Evolutionary conservation across 495 filamentous ascomycete species (phyloP).

Genomic region (Penicillium paradoxum): DNA sequence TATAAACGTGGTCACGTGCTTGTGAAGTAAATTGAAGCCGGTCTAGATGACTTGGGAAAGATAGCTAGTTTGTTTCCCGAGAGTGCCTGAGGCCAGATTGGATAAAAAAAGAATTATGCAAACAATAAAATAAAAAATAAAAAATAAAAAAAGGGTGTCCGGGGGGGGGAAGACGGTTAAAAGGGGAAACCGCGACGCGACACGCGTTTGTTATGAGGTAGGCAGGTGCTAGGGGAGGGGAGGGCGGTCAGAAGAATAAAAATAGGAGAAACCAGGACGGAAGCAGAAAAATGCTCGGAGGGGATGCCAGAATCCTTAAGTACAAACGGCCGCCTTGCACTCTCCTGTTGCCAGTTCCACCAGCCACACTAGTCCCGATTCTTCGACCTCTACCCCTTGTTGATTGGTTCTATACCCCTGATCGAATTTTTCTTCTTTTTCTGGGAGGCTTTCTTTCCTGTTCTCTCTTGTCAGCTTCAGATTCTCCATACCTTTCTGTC

Average conservation of each 20-base stretch:
- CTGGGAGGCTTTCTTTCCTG: too few species aligned
- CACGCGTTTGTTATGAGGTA: conserved; percentile 23
- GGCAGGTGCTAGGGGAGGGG: conserved; percentile 11
- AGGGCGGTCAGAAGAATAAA: conserved; percentile 26
- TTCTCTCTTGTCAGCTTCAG: conserved; percentile 1
- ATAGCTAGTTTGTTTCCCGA: conserved; percentile 2
- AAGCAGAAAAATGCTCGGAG: conserved; percentile 38
- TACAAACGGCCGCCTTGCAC: conserved; percentile 42
- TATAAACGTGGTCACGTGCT: conserved; percentile 35
- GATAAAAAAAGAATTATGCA: conserved; percentile 13
- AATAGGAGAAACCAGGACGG: conserved; percentile 30
- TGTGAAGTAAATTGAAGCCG: conserved; percentile 17
- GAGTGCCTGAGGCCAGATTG: conserved; percentile 18
- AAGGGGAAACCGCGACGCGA: conserved; percentile 26
- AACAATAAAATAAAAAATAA: conserved; percentile 11
- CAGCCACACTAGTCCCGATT: conserved; percentile 32
- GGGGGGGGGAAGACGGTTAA: conserved; percentile 6
- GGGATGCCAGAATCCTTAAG: conserved; percentile 50
- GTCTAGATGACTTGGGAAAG: conserved; percentile 5
- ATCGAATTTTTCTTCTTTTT: conserved; percentile 23
- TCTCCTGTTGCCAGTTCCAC: conserved; percentile 41
- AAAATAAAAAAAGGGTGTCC: neutral
- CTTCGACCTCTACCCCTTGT: conserved; percentile 32
- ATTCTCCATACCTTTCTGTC: too few species aligned
- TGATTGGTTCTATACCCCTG: conserved; percentile 20